Evolutionary conservation across 345 rosid genomes (phyloP).

Genomic region (Mercurialis annua): DNA sequence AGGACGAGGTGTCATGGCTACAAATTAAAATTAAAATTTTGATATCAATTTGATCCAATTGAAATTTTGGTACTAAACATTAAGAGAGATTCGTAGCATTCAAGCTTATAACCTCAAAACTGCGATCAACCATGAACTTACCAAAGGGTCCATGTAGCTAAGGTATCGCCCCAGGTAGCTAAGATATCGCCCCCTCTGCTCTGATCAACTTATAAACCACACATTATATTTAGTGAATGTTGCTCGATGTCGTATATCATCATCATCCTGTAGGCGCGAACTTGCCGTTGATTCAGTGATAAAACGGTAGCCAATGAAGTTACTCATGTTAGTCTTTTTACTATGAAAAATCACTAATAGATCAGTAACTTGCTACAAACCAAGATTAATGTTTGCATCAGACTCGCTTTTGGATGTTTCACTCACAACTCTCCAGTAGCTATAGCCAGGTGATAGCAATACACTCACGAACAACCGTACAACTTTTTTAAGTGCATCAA

Average conservation of each 20-base stretch:
- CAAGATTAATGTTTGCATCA: conserved; percentile 36
- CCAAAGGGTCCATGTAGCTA: conserved; percentile 45
- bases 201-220: conserved; percentile 48
- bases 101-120: no score
- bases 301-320: conserved; percentile 43
- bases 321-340: conserved; percentile 41
- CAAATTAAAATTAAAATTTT: no score
- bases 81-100: no score
- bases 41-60: no score
- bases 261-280: conserved; percentile 31
- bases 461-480: no score
- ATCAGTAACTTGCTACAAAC: conserved; percentile 24
- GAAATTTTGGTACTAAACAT: no score
- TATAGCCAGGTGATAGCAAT: conserved; percentile 45
- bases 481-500: no score
- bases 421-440: conserved; percentile 42
- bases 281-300: conserved; percentile 25
- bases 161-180: conserved; percentile 42
- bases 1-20: no score
- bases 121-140: no score
- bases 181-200: conserved; percentile 50
- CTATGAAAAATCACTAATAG: conserved; percentile 38
- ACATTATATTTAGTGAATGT: conserved; percentile 49
- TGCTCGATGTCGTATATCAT: conserved; percentile 43
- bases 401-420: conserved; percentile 45